These are phyloP conservation scores for Xylariaceae sp. DNA, from an alignment of 2,329 filamentous ascomycete genomes.

Conservation along the genomic window DNA sequence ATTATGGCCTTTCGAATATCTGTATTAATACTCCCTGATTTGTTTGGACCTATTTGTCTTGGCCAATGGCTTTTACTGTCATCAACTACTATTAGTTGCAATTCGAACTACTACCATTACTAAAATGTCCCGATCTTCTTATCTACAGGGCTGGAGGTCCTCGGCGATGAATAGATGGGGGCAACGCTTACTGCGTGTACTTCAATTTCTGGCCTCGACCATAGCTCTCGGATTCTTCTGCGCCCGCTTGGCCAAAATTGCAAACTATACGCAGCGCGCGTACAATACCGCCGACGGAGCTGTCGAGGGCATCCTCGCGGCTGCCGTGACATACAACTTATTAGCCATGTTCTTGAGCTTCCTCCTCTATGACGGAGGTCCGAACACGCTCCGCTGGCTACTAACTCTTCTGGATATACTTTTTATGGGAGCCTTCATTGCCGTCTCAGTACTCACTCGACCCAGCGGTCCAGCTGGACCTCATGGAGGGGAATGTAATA, in stretches of 20 bases:
- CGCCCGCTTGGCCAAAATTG: constrained; percentile 3
- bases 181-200: constrained; percentile 34
- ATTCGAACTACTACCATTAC: too few species aligned
- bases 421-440: constrained; percentile 41
- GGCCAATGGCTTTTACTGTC: too few species aligned
- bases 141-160: too few species aligned
- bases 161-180: constrained; percentile 18
- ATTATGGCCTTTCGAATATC: too few species aligned
- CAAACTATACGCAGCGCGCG: neutral
- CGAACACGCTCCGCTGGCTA: constrained; percentile 34
- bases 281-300: neutral
- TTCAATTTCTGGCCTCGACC: constrained; percentile 42
- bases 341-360: constrained; percentile 33
- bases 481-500: constrained; percentile 29
- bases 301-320: constrained; percentile 42
- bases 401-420: constrained; percentile 37
- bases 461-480: constrained; percentile 33
- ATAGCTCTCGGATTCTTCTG: constrained; percentile 42
- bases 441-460: constrained; percentile 37
- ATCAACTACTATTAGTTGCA: too few species aligned
- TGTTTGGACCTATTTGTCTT: too few species aligned
- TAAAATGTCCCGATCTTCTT: too few species aligned
- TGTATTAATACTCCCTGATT: too few species aligned
- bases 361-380: constrained; percentile 31
- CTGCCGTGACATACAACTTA: constrained; percentile 41